Conservation (phyloP, 108 stramenopile species). For the Cyclotella distinguenda region DNA sequence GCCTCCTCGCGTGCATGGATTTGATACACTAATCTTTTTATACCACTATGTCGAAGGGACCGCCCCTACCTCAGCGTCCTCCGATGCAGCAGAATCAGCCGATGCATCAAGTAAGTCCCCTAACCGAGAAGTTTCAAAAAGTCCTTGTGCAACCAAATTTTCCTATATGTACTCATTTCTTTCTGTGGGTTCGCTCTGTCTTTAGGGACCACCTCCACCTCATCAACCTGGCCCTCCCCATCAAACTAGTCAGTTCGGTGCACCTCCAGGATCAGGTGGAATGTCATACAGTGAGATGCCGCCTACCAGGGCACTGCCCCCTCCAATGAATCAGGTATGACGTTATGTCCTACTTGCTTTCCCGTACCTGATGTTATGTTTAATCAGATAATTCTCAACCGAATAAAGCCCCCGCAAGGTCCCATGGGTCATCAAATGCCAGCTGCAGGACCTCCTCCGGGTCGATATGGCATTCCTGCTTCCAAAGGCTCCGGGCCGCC, state of each 20-base stretch:
- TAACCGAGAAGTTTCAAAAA: too few species aligned
- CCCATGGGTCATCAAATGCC: conserved; percentile 8
- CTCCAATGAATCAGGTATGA: conserved; percentile 10
- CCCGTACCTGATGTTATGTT: not conserved
- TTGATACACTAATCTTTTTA: not conserved
- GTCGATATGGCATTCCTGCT: conserved; percentile 20
- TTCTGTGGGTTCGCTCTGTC: not conserved
- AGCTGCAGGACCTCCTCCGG: conserved; percentile 11
- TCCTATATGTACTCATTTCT: too few species aligned
- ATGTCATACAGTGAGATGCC: conserved; percentile 10
- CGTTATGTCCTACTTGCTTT: not conserved
- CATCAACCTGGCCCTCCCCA: conserved; percentile 45
- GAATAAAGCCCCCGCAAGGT: not conserved
- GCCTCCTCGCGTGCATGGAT: not conserved
- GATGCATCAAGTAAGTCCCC: conserved; percentile 1
- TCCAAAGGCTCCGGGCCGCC: conserved; percentile 16
- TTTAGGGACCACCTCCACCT: conserved; percentile 5
- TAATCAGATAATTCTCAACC: not conserved
- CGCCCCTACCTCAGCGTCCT: not conserved
- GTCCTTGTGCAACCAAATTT: too few species aligned
- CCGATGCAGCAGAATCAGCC: not conserved
- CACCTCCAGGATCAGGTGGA: conserved; percentile 17
- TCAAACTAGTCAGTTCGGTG: conserved; percentile 18
- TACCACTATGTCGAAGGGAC: not conserved
- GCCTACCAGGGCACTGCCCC: conserved; percentile 16